Conservation (phyloP, 257 asterid genomes). For the Scutellaria minor region DNA sequence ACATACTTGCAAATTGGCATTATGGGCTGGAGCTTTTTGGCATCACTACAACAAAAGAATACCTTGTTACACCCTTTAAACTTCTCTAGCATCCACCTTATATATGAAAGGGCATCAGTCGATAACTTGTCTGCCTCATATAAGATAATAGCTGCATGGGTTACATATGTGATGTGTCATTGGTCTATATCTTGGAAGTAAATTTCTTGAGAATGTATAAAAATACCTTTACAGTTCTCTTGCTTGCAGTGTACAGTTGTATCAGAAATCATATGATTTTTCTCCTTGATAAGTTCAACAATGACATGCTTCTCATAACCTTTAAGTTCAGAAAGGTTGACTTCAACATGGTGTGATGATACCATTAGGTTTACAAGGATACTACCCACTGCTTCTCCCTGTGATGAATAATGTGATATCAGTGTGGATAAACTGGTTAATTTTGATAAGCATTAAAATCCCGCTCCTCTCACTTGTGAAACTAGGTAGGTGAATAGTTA, state of each 20-base stretch:
- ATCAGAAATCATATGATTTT: conserved; percentile 32
- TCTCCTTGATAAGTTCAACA: conserved; percentile 72
- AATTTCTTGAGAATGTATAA: conserved; percentile 17
- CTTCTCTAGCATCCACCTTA: conserved; percentile 79
- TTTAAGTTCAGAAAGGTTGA: conserved; percentile 72
- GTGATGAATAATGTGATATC: conserved; percentile 30
- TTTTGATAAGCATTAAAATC: conserved; percentile 19
- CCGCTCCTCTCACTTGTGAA: conserved; percentile 17
- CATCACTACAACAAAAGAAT: conserved; percentile 84
- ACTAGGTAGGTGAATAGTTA: neutral
- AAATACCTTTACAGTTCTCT: conserved; percentile 64
- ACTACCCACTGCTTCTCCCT: conserved; percentile 87
- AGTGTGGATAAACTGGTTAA: conserved; percentile 18
- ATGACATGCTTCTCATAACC: conserved; percentile 84
- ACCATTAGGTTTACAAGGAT: conserved; percentile 61
- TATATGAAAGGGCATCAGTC: conserved; percentile 63
- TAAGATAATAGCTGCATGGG: conserved; percentile 67
- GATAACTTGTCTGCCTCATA: conserved; percentile 79
- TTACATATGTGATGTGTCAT: conserved; percentile 35
- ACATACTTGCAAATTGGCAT: conserved; percentile 64
- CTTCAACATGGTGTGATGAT: conserved; percentile 68
- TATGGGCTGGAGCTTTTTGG: conserved; percentile 64
- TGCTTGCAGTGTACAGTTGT: conserved; percentile 31
- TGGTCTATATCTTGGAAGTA: conserved; percentile 22
- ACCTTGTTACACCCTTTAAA: conserved; percentile 67